Base-by-base conservation (phyloP, 139 green algal genomes). In the Picochlorum sp. region DNA sequence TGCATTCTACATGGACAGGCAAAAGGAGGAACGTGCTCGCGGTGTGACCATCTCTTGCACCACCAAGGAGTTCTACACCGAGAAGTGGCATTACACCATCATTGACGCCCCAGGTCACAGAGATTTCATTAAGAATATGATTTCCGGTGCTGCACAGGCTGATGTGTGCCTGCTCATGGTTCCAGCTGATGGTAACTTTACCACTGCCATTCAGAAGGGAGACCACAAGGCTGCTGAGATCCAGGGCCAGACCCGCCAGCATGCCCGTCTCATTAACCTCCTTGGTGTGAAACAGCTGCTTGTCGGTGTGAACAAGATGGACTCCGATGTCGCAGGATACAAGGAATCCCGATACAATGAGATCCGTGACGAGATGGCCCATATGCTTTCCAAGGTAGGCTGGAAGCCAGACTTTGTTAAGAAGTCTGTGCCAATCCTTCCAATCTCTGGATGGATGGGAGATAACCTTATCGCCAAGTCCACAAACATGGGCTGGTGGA, bases 41-140 rank as follows among this genome's bases (percentile, higher is more conserved):
- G 88, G 88, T 83, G 84, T 95, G 67, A 95, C 88, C 80, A 95
- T 95, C 61, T 78, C 91, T 53, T 96, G 89, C 85, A 94, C 89
- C 57, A 94, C 91, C 79, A 96, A 95, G 90, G 90, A 99, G 91
- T 98, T 99, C 84, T 94, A 94, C 85, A 99, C 93, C 3, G 82
- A 87, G 31, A 96, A 92, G 56, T 98, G 85, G 73, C 88, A 98
- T 87, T 97, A 92, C 88, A 99, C 93, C 64, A 89, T 96, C 80
- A 96, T 96, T 61, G 88, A 96, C 61, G 87, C 87, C 58, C 88
- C 86, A 12, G 84, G 91, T 64, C 91, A 97, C 77, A 72, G 92
- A 43, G 93, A 99, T 76, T 99, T 99, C 84, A 98, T 98, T 79
- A 99, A 99, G 90, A 99, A 99, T 85, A 99, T 99, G 93, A 99